phyloP scores from a whole-genome alignment of 352 stramenopile species.

The Thraustotheca clavata region DNA sequence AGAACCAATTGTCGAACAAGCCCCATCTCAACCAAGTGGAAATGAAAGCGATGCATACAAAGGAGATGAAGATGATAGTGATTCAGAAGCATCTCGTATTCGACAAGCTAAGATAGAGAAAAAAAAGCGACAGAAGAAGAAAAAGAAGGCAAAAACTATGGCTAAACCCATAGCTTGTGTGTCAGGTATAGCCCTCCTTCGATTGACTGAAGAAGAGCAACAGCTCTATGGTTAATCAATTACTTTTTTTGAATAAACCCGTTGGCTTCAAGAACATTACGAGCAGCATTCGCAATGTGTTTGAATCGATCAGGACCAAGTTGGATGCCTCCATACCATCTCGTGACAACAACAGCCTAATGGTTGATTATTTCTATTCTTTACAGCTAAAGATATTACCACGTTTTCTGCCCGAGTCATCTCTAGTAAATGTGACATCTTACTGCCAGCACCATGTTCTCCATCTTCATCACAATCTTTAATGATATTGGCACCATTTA shows the following conservation, averaged over 20 bases:
- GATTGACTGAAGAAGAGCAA: conserved; percentile 8
- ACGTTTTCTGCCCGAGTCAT: conserved; percentile 73
- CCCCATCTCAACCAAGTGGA: conserved; percentile 20
- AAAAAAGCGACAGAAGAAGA: conserved; percentile 28
- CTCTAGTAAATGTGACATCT: conserved; percentile 73
- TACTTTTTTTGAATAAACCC: conserved; percentile 53
- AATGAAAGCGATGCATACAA: conserved; percentile 11
- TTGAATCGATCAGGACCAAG: conserved; percentile 83
- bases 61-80: conserved; percentile 20
- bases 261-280: conserved; percentile 64
- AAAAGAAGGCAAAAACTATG: neutral
- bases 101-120: conserved; percentile 1
- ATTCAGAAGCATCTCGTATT: neutral
- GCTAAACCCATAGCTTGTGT: conserved; percentile 14
- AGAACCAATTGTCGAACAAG: conserved; percentile 31
- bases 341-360: conserved; percentile 66
- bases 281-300: conserved; percentile 67
- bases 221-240: neutral
- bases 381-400: too few species aligned
- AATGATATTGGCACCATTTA: conserved; percentile 43
- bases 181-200: neutral
- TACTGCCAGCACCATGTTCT: conserved; percentile 70
- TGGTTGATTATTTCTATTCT: too few species aligned
- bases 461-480: conserved; percentile 86
- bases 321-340: conserved; percentile 78